phyloP scores from a whole-genome alignment of 805 yeast genomes.

The Hanseniaspora mollemarum region DNA sequence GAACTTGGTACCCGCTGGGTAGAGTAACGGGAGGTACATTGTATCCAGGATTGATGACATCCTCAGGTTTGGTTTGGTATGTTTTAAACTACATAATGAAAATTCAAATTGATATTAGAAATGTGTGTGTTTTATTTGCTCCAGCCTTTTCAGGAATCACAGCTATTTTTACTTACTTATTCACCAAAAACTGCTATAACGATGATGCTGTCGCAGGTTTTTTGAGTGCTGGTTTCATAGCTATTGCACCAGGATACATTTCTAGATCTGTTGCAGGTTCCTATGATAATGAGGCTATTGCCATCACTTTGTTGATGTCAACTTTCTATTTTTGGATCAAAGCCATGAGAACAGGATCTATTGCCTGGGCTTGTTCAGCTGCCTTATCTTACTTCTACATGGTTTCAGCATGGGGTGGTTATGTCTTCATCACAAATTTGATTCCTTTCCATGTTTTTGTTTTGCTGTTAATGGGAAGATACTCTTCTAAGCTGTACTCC shows the following conservation, averaged over 20 bases:
- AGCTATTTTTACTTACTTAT: conserved; percentile 75
- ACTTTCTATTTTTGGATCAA: conserved; percentile 95
- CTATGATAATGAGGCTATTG: conserved; percentile 97
- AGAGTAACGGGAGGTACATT: conserved; percentile 98
- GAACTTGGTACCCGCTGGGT: conserved; percentile 98
- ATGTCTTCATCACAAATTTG: conserved; percentile 94
- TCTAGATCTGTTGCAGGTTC: conserved; percentile 98
- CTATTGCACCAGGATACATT: conserved; percentile 96
- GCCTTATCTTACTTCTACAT: conserved; percentile 90
- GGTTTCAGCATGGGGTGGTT: conserved; percentile 99
- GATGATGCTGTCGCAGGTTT: conserved; percentile 83
- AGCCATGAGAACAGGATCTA: conserved; percentile 81
- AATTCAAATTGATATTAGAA: conserved; percentile 85
- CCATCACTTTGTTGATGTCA: conserved; percentile 88
- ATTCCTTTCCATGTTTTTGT: conserved; percentile 92
- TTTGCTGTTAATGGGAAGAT: conserved; percentile 86
- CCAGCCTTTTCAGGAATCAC: conserved; percentile 94
- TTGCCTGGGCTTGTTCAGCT: conserved; percentile 69
- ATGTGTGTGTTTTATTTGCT: conserved; percentile 88
- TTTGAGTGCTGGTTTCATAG: conserved; percentile 86
- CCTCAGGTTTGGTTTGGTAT: conserved; percentile 84
- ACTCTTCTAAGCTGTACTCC: conserved; percentile 66
- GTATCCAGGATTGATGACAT: conserved; percentile 97
- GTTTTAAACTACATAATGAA: conserved; percentile 48
- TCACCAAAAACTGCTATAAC: conserved; percentile 63